Evolutionary conservation across 2,329 filamentous ascomycete genomes (phyloP), one percentile per base, ranked within the genome.

Genomic region (Neonectria hederae): DNA sequence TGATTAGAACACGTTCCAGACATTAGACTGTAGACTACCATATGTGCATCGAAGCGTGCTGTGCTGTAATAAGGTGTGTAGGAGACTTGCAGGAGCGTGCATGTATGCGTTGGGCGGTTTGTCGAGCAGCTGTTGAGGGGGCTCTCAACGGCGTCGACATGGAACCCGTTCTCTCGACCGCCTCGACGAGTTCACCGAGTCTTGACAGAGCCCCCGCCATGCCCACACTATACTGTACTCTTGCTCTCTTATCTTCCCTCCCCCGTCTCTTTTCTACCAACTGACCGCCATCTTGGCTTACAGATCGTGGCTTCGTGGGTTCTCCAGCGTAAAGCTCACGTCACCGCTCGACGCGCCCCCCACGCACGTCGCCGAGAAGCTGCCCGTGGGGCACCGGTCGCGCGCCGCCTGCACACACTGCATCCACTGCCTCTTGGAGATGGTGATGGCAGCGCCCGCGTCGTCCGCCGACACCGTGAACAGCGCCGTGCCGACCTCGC

Each of bases 381-480:
- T 84, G 19, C 84, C 84, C 8, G 80, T 83, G 21, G 83, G 83
- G 72, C 84, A 86, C 49, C 81, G 80, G 62, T 83, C 81, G 60
- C 82, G 75, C 53, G 85, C 86, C 17, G 86, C 85, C 43, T 83
- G 80, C 55, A 87, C 80, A 71, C 86, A 87, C 54, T 80, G 78
- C 74, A 87, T 83, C 84, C 85, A 86, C 24, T 81, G 76, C 21
- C 79, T 80, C 76, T 86, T 87, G 51, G 79, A 80, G 65, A 87
- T 80, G 75, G 83, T 83, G 74, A 88, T 86, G 17, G 80, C 83
- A 22, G 81, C 79, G 10, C 83, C 84, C 1, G 70, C 60, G 2
- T 76, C 75, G 17, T 78, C 76, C 1, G 82, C 78, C 26, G 75
- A 79, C 17, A 87, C 78, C 3, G 73, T 77, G 75, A 88, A 87